Conservation (phyloP, 2,329 filamentous ascomycete species). For the Coniochaeta hoffmannii region DNA sequence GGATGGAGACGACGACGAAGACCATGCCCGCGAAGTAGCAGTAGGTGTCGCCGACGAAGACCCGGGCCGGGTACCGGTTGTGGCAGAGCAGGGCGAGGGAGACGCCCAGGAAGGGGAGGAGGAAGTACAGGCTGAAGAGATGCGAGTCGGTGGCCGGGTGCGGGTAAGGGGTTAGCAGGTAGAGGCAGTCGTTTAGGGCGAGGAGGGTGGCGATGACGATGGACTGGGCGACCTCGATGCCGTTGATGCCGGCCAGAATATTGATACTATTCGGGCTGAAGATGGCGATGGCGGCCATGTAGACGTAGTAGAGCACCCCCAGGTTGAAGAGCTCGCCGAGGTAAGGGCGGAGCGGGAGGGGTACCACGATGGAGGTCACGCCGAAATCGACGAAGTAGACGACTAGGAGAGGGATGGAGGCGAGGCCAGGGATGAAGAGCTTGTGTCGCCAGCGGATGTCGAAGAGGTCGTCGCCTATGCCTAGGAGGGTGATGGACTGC, state of each 20-base stretch:
- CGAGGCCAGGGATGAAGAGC: slow-evolving; percentile 93
- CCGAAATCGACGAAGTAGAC: slow-evolving; percentile 99
- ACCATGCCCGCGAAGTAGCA: slow-evolving; percentile 99
- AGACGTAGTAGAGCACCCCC: slow-evolving; percentile 79
- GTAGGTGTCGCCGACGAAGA: slow-evolving; percentile 98
- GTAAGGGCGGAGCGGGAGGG: slow-evolving; percentile 75
- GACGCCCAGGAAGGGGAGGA: slow-evolving; percentile 90
- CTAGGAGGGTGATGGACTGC: slow-evolving; percentile 83
- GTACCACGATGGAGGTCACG: slow-evolving; percentile 90
- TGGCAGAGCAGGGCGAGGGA: slow-evolving; percentile 79
- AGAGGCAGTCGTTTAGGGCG: slow-evolving; percentile 79
- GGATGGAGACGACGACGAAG: slow-evolving; percentile 92
- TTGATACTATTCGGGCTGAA: slow-evolving; percentile 99
- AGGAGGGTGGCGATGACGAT: slow-evolving; percentile 82
- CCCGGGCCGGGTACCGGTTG: slow-evolving; percentile 92
- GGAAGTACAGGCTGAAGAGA: slow-evolving; percentile 89
- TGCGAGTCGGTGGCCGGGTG: slow-evolving; percentile 95
- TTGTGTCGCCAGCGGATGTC: slow-evolving; percentile 99
- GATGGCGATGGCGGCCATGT: slow-evolving; percentile 94
- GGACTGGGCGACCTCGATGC: slow-evolving; percentile 92
- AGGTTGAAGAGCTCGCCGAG: slow-evolving; percentile 81
- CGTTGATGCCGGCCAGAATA: slow-evolving; percentile 98
- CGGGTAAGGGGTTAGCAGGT: slow-evolving; percentile 74
- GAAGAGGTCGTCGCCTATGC: slow-evolving; percentile 91
- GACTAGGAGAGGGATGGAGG: slow-evolving; percentile 85